Conservation (phyloP, 495 filamentous ascomycete genomes). For the Elasticomyces elasticus region DNA sequence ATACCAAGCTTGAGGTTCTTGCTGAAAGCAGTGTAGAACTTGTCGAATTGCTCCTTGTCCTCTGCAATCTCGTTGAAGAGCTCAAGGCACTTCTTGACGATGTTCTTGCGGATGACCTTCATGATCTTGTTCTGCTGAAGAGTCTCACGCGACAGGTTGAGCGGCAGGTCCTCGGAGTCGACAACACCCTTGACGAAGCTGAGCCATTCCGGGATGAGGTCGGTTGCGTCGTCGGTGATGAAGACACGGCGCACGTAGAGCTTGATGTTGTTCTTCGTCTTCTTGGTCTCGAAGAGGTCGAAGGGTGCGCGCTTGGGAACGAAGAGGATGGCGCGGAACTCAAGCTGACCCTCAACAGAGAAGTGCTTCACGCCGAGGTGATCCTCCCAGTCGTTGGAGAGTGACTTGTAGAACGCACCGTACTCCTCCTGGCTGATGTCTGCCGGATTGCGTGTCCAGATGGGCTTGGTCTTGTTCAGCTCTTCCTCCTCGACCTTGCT, state of each 20-base stretch:
- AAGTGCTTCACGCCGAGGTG: slow-evolving; percentile 99
- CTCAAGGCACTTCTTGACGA: slow-evolving; percentile 99
- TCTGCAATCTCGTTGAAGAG: slow-evolving; percentile 97
- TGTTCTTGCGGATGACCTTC: slow-evolving; percentile 99
- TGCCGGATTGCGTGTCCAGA: slow-evolving; percentile 96
- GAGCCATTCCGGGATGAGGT: slow-evolving; percentile 98
- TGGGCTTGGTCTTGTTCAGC: slow-evolving; percentile 99
- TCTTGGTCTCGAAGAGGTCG: slow-evolving; percentile 99
- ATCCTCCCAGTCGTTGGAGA: slow-evolving; percentile 99
- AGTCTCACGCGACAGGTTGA: slow-evolving; percentile 99
- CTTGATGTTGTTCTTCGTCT: slow-evolving; percentile 99
- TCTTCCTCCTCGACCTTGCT: slow-evolving; percentile 97
- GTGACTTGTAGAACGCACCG: slow-evolving; percentile 97
- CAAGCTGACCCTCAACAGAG: slow-evolving; percentile 99
- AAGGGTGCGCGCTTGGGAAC: slow-evolving; percentile 99
- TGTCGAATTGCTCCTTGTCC: slow-evolving; percentile 99
- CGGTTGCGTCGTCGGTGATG: slow-evolving; percentile 98
- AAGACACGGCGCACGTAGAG: slow-evolving; percentile 99
- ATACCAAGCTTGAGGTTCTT: slow-evolving; percentile 99
- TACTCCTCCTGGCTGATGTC: slow-evolving; percentile 98
- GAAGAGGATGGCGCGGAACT: slow-evolving; percentile 99
- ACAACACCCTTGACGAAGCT: slow-evolving; percentile 99
- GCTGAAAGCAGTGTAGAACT: slow-evolving; percentile 98
- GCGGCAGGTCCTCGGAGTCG: slow-evolving; percentile 96
- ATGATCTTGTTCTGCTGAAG: slow-evolving; percentile 99